These are phyloP conservation scores for Xylaria flabelliformis DNA, from an alignment of 495 filamentous ascomycete genomes.

Conservation along the genomic window DNA sequence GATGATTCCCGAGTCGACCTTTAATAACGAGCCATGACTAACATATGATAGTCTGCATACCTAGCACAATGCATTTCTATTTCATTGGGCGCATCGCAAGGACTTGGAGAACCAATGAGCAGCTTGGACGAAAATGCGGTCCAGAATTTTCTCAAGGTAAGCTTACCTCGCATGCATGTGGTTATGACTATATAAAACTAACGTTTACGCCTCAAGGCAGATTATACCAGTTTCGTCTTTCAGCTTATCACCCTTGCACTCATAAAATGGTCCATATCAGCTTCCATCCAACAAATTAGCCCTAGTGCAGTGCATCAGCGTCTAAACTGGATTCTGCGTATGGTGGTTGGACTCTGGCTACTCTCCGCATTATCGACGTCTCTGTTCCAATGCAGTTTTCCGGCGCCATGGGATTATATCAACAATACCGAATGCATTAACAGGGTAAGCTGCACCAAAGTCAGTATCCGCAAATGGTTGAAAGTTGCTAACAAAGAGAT, in stretches of 20 bases:
- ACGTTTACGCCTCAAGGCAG: conserved; percentile 34
- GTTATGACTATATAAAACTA: neutral
- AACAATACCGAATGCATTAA: conserved; percentile 44
- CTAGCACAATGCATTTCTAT: conserved; percentile 35
- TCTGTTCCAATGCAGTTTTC: conserved; percentile 50
- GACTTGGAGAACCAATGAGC: conserved; percentile 35
- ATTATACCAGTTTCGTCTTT: conserved; percentile 45
- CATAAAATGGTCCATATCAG: conserved; percentile 46
- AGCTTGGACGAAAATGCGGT: conserved; percentile 26
- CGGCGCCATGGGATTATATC: conserved; percentile 46
- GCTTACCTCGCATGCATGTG: neutral
- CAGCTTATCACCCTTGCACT: conserved; percentile 40
- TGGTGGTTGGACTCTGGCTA: conserved; percentile 40
- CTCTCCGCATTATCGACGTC: conserved; percentile 37
- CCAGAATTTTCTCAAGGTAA: conserved; percentile 25
- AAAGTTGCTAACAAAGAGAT: conserved; percentile 7
- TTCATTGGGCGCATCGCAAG: conserved; percentile 34
- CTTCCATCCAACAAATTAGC: conserved; percentile 41
- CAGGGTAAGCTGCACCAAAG: conserved; percentile 35
- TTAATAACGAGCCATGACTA: neutral
- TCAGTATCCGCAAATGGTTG: neutral
- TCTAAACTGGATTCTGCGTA: conserved; percentile 35
- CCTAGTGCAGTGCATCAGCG: conserved; percentile 35
- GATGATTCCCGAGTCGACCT: neutral
- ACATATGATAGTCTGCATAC: conserved; percentile 11